Evolutionary conservation across 805 yeast species (phyloP), one percentile per base, ranked within the genome.

Genomic region (Candida xiaguanensis): DNA sequence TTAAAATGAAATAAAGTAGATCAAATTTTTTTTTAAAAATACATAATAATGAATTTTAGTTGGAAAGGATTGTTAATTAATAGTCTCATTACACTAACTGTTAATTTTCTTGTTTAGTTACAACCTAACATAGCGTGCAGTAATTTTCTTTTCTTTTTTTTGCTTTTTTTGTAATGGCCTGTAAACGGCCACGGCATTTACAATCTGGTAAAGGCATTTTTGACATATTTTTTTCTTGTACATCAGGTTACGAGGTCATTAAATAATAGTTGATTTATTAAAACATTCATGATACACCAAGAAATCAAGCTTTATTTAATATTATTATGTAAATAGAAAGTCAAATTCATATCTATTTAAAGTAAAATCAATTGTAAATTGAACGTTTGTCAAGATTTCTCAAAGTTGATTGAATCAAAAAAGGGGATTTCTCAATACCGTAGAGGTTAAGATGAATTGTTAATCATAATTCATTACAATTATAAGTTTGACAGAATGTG

Each of bases 161-260:
- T 26, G 5, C 9, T 11, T 28, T 15, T 28, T 13, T 7, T 28
- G 31, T 11, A 11, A 14, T 15, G 18, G 5, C 31, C 31, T 28
- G 18, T 5, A 14, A 28, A 16, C 31, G 31, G 31, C 14, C 31
- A 28, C 31, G 31, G 31, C 31, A 28, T 4, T 28, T 28, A 14
- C 19, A 28, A 8, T 16, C 19, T 5, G 6, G 6, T 5, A 28
- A 28, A 28, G 31, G 31, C 31, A 11, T 28, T 28, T 28, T 28
- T 28, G 31, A 28, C 31, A 14, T 28, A 28, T 28, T 28, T 28
- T 28, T 28, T 28, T 15, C 8, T 25, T n/a, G 9, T 20, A 20
- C 24, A 20, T 20, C 24, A 20, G 8, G 24, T 9, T 20, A 20
- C 24, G 24, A 20, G 9, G 24, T 20, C 9, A 20, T 20, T 20